phyloP scores from a whole-genome alignment of 2,329 filamentous ascomycete species.

The Blastomyces silverae region DNA sequence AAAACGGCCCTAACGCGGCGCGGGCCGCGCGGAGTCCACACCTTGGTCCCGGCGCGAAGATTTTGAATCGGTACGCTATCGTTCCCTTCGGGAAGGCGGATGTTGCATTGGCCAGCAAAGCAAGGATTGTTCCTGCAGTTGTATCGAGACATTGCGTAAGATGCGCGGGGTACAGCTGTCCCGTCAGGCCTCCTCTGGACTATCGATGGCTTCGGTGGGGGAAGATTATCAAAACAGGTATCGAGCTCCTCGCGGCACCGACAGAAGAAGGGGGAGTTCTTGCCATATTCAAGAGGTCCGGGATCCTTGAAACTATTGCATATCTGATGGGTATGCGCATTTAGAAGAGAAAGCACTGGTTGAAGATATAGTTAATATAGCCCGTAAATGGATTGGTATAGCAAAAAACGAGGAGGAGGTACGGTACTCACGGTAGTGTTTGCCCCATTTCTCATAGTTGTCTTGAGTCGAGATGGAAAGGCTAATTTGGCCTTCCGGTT shows the following conservation, averaged over 20 bases:
- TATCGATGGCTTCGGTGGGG: slow-evolving; percentile 23
- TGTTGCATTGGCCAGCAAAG: slow-evolving; percentile 48
- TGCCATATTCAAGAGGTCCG: slow-evolving; percentile 51
- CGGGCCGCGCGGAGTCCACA: slow-evolving; percentile 48
- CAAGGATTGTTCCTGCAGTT: slow-evolving; percentile 43
- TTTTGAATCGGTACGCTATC: slow-evolving; percentile 37
- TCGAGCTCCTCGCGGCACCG: slow-evolving; percentile 48
- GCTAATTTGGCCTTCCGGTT: slow-evolving; percentile 46
- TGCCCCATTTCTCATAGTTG: slow-evolving; percentile 50
- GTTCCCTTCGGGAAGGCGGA: slow-evolving; percentile 42
- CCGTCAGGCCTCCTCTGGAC: background rate
- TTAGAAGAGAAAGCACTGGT: slow-evolving; percentile 48
- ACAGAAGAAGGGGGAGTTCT: slow-evolving; percentile 47
- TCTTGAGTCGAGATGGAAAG: slow-evolving; percentile 40
- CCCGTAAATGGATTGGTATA: background rate
- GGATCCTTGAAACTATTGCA: slow-evolving; percentile 59
- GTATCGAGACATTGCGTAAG: slow-evolving; percentile 42
- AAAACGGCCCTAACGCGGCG: slow-evolving; percentile 49
- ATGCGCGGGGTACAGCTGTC: background rate
- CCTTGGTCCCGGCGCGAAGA: slow-evolving; percentile 43
- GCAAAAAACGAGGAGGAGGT: background rate
- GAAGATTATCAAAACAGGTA: slow-evolving; percentile 35
- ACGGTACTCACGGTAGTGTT: slow-evolving; percentile 43
- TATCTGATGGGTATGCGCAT: slow-evolving; percentile 51
- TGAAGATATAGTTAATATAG: background rate